A percentile compares a stretch with the other conserved stretches of the same genome.
Conservation (phyloP, 2,329 filamentous ascomycete species). For the Botrytis hyacinthi region DNA sequence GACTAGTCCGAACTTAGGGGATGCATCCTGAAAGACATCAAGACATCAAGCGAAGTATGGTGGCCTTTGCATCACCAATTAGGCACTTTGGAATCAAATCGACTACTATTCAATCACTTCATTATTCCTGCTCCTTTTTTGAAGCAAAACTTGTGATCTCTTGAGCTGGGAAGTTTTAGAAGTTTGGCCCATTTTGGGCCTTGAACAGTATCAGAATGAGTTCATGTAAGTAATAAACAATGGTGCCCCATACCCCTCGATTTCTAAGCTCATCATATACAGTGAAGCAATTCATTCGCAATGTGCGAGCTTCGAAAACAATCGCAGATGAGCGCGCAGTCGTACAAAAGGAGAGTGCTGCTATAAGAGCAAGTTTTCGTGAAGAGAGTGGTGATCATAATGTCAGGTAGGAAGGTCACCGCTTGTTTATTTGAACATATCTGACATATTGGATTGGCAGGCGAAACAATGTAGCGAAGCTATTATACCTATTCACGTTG, state of each 20-base stretch:
- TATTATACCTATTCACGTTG: slow-evolving; percentile 95
- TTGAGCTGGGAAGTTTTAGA: slow-evolving; percentile 26
- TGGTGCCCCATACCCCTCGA: slow-evolving; percentile 25
- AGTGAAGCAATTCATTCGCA: slow-evolving; percentile 99
- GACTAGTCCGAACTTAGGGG: slow-evolving; percentile 1
- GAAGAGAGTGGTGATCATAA: slow-evolving; percentile 94
- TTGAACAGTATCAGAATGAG: slow-evolving; percentile 37
- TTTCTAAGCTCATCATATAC: slow-evolving; percentile 27
- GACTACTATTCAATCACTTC: slow-evolving; percentile 6
- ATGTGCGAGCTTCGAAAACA: slow-evolving; percentile 96
- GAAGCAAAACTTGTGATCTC: not conserved
- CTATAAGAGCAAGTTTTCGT: slow-evolving; percentile 94
- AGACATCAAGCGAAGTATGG: slow-evolving; percentile 22
- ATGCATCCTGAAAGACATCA: not conserved
- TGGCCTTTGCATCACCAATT: slow-evolving; percentile 22
- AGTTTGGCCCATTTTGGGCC: slow-evolving; percentile 38
- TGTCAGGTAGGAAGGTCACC: slow-evolving; percentile 63
- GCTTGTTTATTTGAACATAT: slow-evolving; percentile 14
- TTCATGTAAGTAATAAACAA: slow-evolving; percentile 35
- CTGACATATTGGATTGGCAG: slow-evolving; percentile 47
- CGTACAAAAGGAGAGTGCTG: slow-evolving; percentile 97
- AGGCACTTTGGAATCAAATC: slow-evolving; percentile 3
- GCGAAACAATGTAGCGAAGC: slow-evolving; percentile 97
- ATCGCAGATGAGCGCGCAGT: slow-evolving; percentile 98
- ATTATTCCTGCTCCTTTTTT: not conserved